Percentiles rank a stretch among this genome's conserved stretches.
phyloP scores from a whole-genome alignment of 1,284 basidiomycete species.

The Ustilago trichophora region DNA sequence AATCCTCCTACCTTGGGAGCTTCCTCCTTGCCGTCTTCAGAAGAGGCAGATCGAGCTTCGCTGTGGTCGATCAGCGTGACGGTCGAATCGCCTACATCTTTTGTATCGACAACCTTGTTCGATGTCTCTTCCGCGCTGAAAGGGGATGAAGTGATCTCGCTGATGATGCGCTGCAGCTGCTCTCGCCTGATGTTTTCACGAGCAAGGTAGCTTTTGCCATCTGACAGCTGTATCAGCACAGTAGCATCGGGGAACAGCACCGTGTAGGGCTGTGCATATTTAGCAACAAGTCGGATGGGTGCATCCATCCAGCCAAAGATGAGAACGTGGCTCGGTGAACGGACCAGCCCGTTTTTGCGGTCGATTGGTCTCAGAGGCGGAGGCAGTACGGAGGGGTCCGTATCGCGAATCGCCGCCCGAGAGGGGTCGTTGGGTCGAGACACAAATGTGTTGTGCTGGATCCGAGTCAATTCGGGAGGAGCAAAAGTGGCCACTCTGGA shows the following conservation, averaged over 20 bases:
- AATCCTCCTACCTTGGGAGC: conserved; percentile 7
- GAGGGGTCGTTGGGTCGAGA: conserved; percentile 26
- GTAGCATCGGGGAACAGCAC: conserved; percentile 55
- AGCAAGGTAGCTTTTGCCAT: conserved; percentile 45
- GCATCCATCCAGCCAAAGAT: conserved; percentile 65
- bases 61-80: conserved; percentile 35
- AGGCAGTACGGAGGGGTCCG: conserved; percentile 18
- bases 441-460: conserved; percentile 37
- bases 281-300: conserved; percentile 52
- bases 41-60: conserved; percentile 17
- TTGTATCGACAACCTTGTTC: conserved; percentile 1
- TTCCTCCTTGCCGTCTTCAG: conserved; percentile 4
- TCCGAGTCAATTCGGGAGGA: conserved; percentile 19
- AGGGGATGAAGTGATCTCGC: conserved; percentile 16
- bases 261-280: conserved; percentile 58
- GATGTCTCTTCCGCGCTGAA: background rate
- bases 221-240: conserved; percentile 56
- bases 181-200: conserved; percentile 15
- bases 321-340: conserved; percentile 29
- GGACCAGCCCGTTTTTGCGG: background rate
- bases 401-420: conserved; percentile 8
- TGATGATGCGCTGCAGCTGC: conserved; percentile 23
- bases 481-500: conserved; percentile 12
- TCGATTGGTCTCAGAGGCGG: conserved; percentile 25
- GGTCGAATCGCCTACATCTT: conserved; percentile 42